A percentile compares a stretch with the other conserved stretches of the same genome.
phyloP scores from a whole-genome alignment of 805 yeast species.

The Cyberlindnera maclurae region DNA sequence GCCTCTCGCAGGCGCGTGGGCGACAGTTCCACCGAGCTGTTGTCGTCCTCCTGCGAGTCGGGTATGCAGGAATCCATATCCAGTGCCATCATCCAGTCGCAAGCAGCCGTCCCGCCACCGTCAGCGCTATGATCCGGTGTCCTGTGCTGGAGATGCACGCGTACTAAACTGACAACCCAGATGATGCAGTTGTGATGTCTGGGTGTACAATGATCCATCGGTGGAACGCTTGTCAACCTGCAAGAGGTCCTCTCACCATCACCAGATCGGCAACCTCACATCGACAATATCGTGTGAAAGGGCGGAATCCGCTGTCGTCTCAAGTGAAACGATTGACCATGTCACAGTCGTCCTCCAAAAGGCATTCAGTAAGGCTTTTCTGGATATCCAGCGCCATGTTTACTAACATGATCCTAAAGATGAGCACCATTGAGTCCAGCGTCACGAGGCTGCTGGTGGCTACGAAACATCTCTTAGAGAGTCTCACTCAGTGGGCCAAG shows the following conservation, averaged over 20 bases:
- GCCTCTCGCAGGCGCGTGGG: slow-evolving; percentile 1
- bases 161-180: too few species aligned
- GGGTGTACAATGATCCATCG: not conserved
- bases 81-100: too few species aligned
- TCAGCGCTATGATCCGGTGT: too few species aligned
- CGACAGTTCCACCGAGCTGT: slow-evolving; percentile 6
- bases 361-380: slow-evolving; percentile 21
- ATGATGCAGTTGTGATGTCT: too few species aligned
- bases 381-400: not conserved
- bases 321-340: not conserved
- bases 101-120: too few species aligned
- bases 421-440: slow-evolving; percentile 65
- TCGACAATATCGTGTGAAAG: too few species aligned
- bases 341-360: slow-evolving; percentile 17
- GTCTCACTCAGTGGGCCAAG: slow-evolving; percentile 85
- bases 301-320: too few species aligned
- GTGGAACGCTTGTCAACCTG: too few species aligned
- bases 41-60: slow-evolving; percentile 2
- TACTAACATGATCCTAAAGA: slow-evolving; percentile 13
- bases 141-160: too few species aligned
- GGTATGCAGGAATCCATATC: not conserved
- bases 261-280: not conserved
- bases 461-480: slow-evolving; percentile 81
- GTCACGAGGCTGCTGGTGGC: slow-evolving; percentile 76
- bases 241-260: too few species aligned